Conservation (phyloP, 345 rosid species). For the Hibiscus syriacus region DNA sequence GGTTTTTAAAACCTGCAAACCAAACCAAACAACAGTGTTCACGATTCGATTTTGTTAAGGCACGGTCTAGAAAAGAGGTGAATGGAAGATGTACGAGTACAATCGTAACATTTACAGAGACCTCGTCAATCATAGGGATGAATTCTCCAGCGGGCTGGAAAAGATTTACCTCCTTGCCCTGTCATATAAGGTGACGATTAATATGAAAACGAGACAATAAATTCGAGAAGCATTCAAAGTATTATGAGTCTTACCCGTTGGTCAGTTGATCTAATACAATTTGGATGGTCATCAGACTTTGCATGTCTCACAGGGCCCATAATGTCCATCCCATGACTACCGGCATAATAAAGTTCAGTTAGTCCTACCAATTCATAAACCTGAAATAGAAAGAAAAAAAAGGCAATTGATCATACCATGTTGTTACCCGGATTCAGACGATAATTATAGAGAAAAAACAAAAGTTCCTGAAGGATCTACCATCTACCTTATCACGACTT, state of each 20-base stretch:
- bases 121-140: conserved; percentile 72
- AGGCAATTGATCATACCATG: background rate
- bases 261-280: conserved; percentile 55
- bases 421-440: background rate
- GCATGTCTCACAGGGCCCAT: conserved; percentile 46
- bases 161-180: conserved; percentile 75
- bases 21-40: background rate
- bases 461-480: background rate
- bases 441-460: background rate
- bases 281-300: conserved; percentile 37
- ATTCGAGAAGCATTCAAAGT: background rate
- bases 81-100: background rate
- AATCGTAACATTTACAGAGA: conserved; percentile 1
- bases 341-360: conserved; percentile 90
- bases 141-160: conserved; percentile 95
- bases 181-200: background rate
- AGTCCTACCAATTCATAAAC: conserved; percentile 81
- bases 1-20: conserved; percentile 62
- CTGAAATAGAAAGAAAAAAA: conserved; percentile 27
- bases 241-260: conserved; percentile 38
- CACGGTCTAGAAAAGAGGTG: too few species aligned
- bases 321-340: conserved; percentile 99
- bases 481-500: conserved; percentile 75
- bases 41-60: background rate
- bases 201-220: background rate